Evolutionary conservation across 2,329 filamentous ascomycete genomes (phyloP).

Genomic region (Rhinocladiella mackenziei): DNA sequence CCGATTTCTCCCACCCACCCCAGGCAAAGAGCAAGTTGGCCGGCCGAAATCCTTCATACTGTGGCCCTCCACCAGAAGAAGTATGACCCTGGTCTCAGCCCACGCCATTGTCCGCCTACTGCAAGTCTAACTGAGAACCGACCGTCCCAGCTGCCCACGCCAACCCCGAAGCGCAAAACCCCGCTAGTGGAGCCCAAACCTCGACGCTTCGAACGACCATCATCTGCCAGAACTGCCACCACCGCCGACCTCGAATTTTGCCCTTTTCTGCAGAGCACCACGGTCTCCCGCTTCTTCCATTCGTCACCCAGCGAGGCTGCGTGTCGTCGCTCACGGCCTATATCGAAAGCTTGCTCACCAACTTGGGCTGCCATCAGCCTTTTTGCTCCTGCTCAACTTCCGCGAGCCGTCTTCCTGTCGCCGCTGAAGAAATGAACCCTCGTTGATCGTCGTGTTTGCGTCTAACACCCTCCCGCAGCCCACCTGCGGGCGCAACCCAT

Average conservation of each 20-base stretch:
- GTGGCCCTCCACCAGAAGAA: too few relatives aligned
- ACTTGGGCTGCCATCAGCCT: background rate
- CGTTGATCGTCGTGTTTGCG: constrained; percentile 17
- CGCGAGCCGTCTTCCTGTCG: constrained; percentile 1
- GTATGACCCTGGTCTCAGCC: constrained; percentile 4
- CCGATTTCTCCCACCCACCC: too few relatives aligned
- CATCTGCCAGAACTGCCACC: constrained; percentile 2
- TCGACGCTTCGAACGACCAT: constrained; percentile 1
- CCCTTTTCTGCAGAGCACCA: constrained; percentile 1
- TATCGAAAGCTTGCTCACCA: background rate
- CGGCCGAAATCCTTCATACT: too few relatives aligned
- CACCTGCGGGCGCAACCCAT: constrained; percentile 24
- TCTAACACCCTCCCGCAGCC: constrained; percentile 23
- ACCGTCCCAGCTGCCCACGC: constrained; percentile 16
- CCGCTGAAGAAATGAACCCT: constrained; percentile 15
- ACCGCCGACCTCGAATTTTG: constrained; percentile 20
- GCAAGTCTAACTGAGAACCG: constrained; percentile 11
- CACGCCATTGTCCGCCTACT: constrained; percentile 16
- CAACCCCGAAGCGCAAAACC: constrained; percentile 16
- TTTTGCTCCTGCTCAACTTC: background rate
- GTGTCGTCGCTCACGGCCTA: background rate
- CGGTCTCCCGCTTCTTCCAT: constrained; percentile 8
- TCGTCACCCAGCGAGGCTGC: constrained; percentile 18
- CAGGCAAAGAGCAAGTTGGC: too few relatives aligned
- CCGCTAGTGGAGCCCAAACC: constrained; percentile 10